These are phyloP conservation scores for Colletotrichum lupini DNA, from an alignment of 2,329 filamentous ascomycete genomes.

Conservation along the genomic window DNA sequence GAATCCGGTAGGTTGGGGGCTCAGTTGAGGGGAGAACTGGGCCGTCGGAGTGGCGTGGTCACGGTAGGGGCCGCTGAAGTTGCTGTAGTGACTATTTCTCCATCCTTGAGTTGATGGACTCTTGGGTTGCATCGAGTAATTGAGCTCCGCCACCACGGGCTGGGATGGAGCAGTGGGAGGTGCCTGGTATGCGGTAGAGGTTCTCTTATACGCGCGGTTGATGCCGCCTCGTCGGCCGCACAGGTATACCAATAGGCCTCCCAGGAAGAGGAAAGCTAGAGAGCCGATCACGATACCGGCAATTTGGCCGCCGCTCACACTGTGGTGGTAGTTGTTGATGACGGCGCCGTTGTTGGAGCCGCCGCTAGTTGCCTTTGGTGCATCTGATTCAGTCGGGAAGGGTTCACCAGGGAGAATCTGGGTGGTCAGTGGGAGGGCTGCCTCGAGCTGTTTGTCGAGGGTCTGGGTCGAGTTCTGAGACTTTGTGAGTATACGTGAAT, in stretches of 20 bases:
- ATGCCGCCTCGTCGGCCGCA: constrained; percentile 55
- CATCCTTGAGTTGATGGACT: constrained; percentile 44
- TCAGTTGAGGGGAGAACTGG: constrained; percentile 32
- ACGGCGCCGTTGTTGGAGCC: constrained; percentile 30
- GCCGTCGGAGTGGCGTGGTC: constrained; percentile 8
- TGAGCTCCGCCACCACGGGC: constrained; percentile 22
- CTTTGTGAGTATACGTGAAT: constrained; percentile 21
- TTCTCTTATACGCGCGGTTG: constrained; percentile 48
- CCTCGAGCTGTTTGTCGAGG: constrained; percentile 58
- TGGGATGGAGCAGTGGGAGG: neutral
- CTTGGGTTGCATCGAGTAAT: constrained; percentile 36
- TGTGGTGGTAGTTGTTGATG: constrained; percentile 20
- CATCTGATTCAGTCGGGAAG: constrained; percentile 60
- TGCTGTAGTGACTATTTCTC: constrained; percentile 39
- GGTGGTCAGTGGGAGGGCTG: constrained; percentile 59
- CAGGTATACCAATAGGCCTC: constrained; percentile 58
- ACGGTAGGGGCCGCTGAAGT: constrained; percentile 38
- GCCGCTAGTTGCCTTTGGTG: constrained; percentile 28
- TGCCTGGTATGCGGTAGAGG: constrained; percentile 10
- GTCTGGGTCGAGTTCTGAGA: constrained; percentile 58
- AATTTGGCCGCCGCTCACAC: constrained; percentile 59
- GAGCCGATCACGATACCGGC: constrained; percentile 68
- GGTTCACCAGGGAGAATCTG: constrained; percentile 67
- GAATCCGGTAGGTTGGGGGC: constrained; percentile 20
- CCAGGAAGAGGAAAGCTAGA: constrained; percentile 55